Evolutionary conservation across 2,329 filamentous ascomycete genomes (phyloP).

Genomic region (Fusarium sp.): DNA sequence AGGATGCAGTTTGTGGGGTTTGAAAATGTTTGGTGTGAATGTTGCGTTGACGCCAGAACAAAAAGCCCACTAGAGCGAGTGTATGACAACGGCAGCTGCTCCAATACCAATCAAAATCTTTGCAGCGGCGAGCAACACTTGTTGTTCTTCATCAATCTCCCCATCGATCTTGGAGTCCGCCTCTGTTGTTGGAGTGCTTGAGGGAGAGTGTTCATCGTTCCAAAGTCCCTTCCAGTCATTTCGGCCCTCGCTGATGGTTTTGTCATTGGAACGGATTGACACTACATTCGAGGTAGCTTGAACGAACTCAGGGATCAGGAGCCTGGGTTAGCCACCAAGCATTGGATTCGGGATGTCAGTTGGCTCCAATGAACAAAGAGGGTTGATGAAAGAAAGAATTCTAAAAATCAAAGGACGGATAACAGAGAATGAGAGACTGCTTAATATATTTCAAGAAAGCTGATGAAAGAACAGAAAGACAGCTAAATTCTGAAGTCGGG

Average conservation of each 20-base stretch:
- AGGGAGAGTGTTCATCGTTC: conserved; percentile 2
- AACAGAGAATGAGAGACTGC: too few relatives aligned
- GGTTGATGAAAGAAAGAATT: too few relatives aligned
- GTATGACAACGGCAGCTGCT: neutral
- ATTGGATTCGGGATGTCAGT: conserved; percentile 48
- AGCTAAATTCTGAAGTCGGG: neutral
- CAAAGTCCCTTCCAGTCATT: conserved; percentile 28
- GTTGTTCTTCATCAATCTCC: neutral
- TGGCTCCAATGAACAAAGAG: conserved; percentile 56
- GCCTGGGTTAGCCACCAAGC: conserved; percentile 34
- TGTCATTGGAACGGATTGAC: conserved; percentile 5
- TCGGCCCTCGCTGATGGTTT: conserved; percentile 11
- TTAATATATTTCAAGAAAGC: too few relatives aligned
- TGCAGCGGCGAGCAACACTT: neutral
- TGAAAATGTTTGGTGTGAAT: neutral
- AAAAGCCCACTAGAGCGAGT: neutral
- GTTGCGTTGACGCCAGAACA: neutral
- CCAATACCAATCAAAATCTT: neutral
- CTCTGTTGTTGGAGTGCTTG: neutral
- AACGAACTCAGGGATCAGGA: conserved; percentile 19
- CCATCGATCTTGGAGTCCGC: neutral
- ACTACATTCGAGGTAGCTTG: conserved; percentile 1
- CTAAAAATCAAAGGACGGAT: too few relatives aligned
- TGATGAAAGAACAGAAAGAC: neutral
- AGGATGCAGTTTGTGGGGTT: neutral